These are phyloP conservation scores for Biscogniauxia mediterranea DNA, from an alignment of 2,329 filamentous ascomycete species.

Conservation along the genomic window DNA sequence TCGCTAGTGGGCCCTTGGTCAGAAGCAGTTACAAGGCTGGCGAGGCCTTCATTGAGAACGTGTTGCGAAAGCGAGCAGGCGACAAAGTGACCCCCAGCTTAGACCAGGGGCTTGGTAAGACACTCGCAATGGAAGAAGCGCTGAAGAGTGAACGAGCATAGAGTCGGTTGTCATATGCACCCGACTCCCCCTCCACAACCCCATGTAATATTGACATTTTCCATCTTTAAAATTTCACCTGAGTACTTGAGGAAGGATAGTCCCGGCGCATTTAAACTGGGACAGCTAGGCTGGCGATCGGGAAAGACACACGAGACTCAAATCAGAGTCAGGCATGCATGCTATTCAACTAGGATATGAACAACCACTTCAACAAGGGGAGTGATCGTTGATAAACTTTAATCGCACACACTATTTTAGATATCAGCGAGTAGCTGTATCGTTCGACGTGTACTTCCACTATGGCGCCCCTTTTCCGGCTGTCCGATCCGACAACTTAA, in stretches of 20 bases:
- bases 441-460: neutral
- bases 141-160: slow-evolving; percentile 15
- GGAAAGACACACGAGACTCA: slow-evolving; percentile 7
- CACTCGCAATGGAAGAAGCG: slow-evolving; percentile 23
- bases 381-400: neutral
- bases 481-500: neutral
- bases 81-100: slow-evolving; percentile 31
- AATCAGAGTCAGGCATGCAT: slow-evolving; percentile 10
- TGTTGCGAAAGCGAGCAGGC: slow-evolving; percentile 75
- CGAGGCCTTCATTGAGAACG: slow-evolving; percentile 98
- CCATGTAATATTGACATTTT: slow-evolving; percentile 13
- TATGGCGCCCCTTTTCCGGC: neutral
- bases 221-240: slow-evolving; percentile 5
- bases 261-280: slow-evolving; percentile 17
- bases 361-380: slow-evolving; percentile 1
- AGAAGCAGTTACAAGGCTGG: slow-evolving; percentile 97
- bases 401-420: neutral
- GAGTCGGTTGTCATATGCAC: neutral
- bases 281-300: neutral
- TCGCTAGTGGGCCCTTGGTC: slow-evolving; percentile 88
- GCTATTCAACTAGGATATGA: slow-evolving; percentile 26
- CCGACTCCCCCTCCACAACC: neutral
- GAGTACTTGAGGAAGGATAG: slow-evolving; percentile 6
- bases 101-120: slow-evolving; percentile 21
- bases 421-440: neutral